Percentiles rank a stretch among this genome's conserved stretches.
Conservation (phyloP, 2,329 filamentous ascomycete genomes). For the Pseudocercospora eumusae region DNA sequence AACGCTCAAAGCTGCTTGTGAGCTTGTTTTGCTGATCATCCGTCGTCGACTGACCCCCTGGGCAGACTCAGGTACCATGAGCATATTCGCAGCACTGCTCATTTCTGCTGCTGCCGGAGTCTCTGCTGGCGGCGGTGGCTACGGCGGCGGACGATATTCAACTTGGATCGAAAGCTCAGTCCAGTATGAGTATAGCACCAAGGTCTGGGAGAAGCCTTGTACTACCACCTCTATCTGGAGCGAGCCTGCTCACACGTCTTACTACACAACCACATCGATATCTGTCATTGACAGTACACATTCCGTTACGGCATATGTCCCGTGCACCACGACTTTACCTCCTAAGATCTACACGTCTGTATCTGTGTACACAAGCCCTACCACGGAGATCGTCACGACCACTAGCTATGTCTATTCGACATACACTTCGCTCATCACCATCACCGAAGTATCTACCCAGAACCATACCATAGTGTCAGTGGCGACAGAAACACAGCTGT, state of each 20-base stretch:
- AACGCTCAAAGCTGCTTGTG: background rate
- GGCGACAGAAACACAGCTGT: background rate
- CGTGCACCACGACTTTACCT: background rate
- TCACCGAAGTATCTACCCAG: background rate
- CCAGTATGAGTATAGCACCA: slow-evolving; percentile 3
- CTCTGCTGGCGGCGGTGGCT: background rate
- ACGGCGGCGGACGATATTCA: background rate
- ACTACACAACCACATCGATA: background rate
- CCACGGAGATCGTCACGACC: background rate
- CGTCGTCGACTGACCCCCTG: background rate
- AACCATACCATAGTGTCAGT: background rate
- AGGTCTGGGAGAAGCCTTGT: slow-evolving; percentile 4
- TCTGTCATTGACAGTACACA: background rate
- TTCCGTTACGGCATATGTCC: background rate
- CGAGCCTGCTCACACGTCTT: background rate
- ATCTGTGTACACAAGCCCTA: background rate
- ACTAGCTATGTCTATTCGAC: background rate
- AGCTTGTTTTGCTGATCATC: background rate
- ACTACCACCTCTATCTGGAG: background rate
- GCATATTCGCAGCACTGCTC: background rate
- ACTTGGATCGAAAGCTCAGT: background rate
- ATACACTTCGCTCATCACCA: background rate
- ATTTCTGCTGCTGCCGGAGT: background rate
- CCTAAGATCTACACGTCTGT: background rate
- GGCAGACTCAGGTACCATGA: background rate